Evolutionary conservation across 139 green algal genomes (phyloP), one percentile per base, ranked within the genome.

Genomic region (Coelastrella sp.): DNA sequence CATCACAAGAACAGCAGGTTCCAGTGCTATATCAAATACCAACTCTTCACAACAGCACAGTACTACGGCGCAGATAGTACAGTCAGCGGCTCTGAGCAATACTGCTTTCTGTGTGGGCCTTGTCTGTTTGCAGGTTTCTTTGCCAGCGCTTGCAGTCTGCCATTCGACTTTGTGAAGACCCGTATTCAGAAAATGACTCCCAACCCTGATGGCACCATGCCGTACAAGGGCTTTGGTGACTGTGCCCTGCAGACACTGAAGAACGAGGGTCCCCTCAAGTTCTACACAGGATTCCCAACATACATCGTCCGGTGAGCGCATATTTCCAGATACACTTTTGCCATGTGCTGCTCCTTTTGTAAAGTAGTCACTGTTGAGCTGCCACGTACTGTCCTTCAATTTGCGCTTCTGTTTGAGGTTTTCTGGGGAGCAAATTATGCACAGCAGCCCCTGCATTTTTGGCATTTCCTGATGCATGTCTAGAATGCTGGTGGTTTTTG

Each of bases 111-210:
- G 66, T 20, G 4, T 20, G 17, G 35, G 3, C 35, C 35, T 3
- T 3, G 35, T 49, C 35, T 49, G 9, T n/a, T 15, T 61, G 96
- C 97, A 63, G 98, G 98, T 58, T 99, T 99, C 95, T 97, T 99
- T 59, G 98, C 98, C 7, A 95, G 96, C 17, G 96, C 95, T 19
- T 99, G 80, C 92, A 91, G 80, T 85, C 93, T 99, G 92, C 98
- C 98, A 12, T 99, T 99, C 92, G 98, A 99, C 94, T 99, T 98
- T 91, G 95, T 99, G 82, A 99, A 99, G 96, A 99, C 98, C 10
- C 97, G 97, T 85, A 90, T 97, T 76, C 96, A 98, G 90, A 98
- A 98, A 96, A 97, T 98, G 97, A 96, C 97, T 88, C 93, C 96
- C 3, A 94, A 95, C 73, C 89, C 98, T 10, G 95, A 99, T 82